Percentiles rank a stretch among this genome's conserved stretches.
Evolutionary conservation across 1,284 basidiomycete genomes (phyloP).

Genomic region (Macrocystidia cucumis): DNA sequence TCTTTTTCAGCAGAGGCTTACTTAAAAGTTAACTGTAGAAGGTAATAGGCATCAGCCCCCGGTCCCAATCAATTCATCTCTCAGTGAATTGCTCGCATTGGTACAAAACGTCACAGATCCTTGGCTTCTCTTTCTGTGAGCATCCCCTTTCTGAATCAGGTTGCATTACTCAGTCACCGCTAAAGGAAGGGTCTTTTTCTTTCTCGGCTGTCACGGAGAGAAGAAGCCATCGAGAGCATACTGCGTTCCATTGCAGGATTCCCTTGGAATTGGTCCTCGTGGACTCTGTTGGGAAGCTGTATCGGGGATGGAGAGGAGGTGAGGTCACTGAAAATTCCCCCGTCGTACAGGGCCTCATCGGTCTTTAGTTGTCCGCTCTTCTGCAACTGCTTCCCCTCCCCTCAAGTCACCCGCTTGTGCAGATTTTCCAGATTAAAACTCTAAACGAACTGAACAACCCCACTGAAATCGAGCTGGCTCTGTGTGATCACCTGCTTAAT

Average conservation of each 20-base stretch:
- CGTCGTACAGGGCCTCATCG: conserved; percentile 13
- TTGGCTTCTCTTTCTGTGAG: conserved; percentile 82
- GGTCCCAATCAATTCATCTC: conserved; percentile 56
- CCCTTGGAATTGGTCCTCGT: conserved; percentile 96
- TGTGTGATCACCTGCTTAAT: conserved; percentile 72
- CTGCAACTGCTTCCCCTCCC: conserved; percentile 59
- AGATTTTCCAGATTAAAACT: conserved; percentile 87
- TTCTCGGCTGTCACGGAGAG: conserved; percentile 67
- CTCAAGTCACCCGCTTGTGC: conserved; percentile 64
- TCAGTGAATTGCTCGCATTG: conserved; percentile 54
- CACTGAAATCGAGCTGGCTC: conserved; percentile 71
- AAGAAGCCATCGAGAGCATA: conserved; percentile 82
- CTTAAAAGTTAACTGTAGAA: no score
- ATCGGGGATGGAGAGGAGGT: conserved; percentile 91
- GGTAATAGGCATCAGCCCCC: conserved; percentile 71
- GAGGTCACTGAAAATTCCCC: conserved; percentile 13
- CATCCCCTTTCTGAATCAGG: conserved; percentile 6
- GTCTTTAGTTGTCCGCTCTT: conserved; percentile 63
- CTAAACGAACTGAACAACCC: conserved; percentile 87
- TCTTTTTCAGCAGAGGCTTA: conserved; percentile 9
- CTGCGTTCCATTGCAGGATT: conserved; percentile 75
- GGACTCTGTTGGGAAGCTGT: conserved; percentile 77
- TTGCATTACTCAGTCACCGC: conserved; percentile 6
- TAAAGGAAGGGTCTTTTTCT: conserved; percentile 75
- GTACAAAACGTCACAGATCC: conserved; percentile 64